Conservation (phyloP, 2,329 filamentous ascomycete genomes). For the Tolypocladium guangdongense region DNA sequence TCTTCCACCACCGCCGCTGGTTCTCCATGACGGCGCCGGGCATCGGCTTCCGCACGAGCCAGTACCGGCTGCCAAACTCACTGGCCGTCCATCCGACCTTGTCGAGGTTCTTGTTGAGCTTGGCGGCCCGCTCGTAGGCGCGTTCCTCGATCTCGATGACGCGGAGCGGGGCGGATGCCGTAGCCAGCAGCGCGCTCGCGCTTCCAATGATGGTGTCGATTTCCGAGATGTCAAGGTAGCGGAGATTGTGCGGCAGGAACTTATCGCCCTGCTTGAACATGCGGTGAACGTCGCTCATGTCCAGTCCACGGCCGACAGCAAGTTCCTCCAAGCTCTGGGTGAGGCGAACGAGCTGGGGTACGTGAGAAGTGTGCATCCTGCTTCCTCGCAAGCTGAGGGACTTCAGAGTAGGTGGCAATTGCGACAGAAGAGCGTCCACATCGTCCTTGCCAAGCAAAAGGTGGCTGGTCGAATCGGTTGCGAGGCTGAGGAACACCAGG, state of each 20-base stretch:
- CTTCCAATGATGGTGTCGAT: conserved; percentile 43
- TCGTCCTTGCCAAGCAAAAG: conserved; percentile 58
- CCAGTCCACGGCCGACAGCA: conserved; percentile 57
- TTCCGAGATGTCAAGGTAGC: conserved; percentile 69
- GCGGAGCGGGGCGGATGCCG: conserved; percentile 55
- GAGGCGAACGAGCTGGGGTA: conserved; percentile 51
- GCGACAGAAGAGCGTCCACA: conserved; percentile 51
- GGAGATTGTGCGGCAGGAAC: conserved; percentile 45
- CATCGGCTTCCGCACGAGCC: conserved; percentile 51
- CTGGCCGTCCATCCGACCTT: conserved; percentile 59
- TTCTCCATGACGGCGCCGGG: conserved; percentile 23
- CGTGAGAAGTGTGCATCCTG: conserved; percentile 54
- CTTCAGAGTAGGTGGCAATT: conserved; percentile 54
- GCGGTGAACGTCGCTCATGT: conserved; percentile 52
- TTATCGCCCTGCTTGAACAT: conserved; percentile 45
- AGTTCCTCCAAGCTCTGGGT: conserved; percentile 66
- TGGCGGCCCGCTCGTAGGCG: conserved; percentile 52
- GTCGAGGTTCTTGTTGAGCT: conserved; percentile 49
- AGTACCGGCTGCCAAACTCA: conserved; percentile 53
- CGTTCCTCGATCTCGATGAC: conserved; percentile 67
- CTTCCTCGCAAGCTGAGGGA: conserved; percentile 70
- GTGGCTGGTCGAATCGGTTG: conserved; percentile 61
- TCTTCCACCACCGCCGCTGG: conserved; percentile 63
- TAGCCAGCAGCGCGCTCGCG: conserved; percentile 47
- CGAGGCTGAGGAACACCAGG: conserved; percentile 62